These are phyloP conservation scores for Amanita pseudoporphyria DNA, from an alignment of 768 basidiomycete genomes.

Conservation along the genomic window DNA sequence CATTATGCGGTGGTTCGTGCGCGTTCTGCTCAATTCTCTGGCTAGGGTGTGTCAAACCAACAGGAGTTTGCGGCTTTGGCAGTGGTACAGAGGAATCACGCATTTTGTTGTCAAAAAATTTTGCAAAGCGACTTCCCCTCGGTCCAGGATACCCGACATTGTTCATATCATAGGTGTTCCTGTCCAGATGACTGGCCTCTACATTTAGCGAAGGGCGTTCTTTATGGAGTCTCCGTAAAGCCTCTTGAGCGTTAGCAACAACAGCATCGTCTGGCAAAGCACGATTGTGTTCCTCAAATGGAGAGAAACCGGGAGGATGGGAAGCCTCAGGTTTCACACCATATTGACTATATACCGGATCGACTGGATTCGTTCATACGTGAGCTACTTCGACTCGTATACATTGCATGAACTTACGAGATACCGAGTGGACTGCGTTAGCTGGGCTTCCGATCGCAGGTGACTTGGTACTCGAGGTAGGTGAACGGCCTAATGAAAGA, in stretches of 20 bases:
- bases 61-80: slow-evolving; percentile 28
- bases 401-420: slow-evolving; percentile 15
- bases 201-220: slow-evolving; percentile 11
- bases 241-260: slow-evolving; percentile 5
- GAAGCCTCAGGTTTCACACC: slow-evolving; percentile 19
- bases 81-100: slow-evolving; percentile 29
- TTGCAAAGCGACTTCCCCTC: slow-evolving; percentile 80
- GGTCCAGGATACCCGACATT: slow-evolving; percentile 39
- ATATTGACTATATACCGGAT: slow-evolving; percentile 13
- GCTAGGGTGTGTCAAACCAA: slow-evolving; percentile 33
- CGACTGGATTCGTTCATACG: slow-evolving; percentile 8
- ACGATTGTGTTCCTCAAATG: slow-evolving; percentile 43
- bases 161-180: slow-evolving; percentile 14
- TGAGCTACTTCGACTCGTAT: slow-evolving; percentile 2
- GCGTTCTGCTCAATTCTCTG: slow-evolving; percentile 37
- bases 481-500: slow-evolving; percentile 33
- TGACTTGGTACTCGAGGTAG: slow-evolving; percentile 20
- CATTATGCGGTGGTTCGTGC: slow-evolving; percentile 25
- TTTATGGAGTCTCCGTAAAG: slow-evolving; percentile 11
- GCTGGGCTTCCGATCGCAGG: slow-evolving; percentile 12
- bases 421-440: slow-evolving; percentile 12
- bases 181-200: neutral
- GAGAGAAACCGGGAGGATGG: slow-evolving; percentile 36
- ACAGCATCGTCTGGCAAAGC: slow-evolving; percentile 15
- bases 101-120: slow-evolving; percentile 75